A percentile compares a stretch with the other conserved stretches of the same genome.
phyloP scores from a whole-genome alignment of 768 basidiomycete species.

The Mycena haematopus region DNA sequence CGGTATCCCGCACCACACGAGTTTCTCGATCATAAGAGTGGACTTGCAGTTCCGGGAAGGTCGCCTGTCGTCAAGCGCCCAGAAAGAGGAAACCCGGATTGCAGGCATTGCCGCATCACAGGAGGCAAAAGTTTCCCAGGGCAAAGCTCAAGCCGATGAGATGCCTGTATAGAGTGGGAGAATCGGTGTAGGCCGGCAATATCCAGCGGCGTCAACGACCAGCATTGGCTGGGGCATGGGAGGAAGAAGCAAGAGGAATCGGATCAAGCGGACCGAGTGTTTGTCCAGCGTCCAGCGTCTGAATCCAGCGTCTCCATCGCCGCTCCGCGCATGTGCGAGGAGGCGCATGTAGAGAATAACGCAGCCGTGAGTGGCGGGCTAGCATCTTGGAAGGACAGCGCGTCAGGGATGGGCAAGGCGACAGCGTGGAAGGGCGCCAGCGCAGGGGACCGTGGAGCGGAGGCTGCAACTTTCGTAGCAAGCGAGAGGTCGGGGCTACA shows the following conservation, averaged over 20 bases:
- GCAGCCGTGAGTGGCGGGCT: too few relatives aligned
- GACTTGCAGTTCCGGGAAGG: conserved; percentile 2
- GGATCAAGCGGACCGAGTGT: too few relatives aligned
- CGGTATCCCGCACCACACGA: conserved; percentile 19
- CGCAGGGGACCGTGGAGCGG: too few relatives aligned
- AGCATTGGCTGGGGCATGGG: background rate
- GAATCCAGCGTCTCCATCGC: too few relatives aligned
- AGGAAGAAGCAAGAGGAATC: background rate
- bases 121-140: conserved; percentile 7
- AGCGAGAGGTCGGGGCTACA: too few relatives aligned
- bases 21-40: conserved; percentile 11
- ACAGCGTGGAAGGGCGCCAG: too few relatives aligned
- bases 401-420: too few relatives aligned
- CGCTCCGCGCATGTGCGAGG: too few relatives aligned
- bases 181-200: conserved; percentile 5
- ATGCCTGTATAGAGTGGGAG: background rate
- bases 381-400: too few relatives aligned
- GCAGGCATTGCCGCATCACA: conserved; percentile 6
- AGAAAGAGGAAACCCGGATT: conserved; percentile 17
- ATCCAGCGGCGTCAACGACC: conserved; percentile 9
- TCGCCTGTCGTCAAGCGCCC: conserved; percentile 13
- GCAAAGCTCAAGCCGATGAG: conserved; percentile 12
- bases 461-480: too few relatives aligned
- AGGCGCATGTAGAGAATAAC: too few relatives aligned
- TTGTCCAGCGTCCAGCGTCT: too few relatives aligned